phyloP scores from a whole-genome alignment of 2,329 filamentous ascomycete genomes.

The Cercospora sp. region DNA sequence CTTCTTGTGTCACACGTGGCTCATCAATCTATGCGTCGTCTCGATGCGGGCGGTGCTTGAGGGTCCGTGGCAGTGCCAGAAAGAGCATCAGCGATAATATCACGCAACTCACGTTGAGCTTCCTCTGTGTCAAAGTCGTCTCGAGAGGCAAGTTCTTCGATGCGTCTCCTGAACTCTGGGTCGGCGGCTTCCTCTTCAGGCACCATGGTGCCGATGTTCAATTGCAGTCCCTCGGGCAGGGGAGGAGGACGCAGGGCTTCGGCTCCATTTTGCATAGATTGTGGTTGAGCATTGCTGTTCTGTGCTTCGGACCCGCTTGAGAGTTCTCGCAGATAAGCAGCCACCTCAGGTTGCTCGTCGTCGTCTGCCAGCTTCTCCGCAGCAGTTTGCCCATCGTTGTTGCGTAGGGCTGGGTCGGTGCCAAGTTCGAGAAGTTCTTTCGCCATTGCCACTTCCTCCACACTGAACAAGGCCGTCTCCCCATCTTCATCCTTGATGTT shows the following conservation, averaged over 20 bases:
- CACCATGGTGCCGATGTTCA: slow-evolving; percentile 74
- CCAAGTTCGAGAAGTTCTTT: slow-evolving; percentile 76
- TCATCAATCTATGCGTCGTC: slow-evolving; percentile 25
- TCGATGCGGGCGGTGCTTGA: slow-evolving; percentile 35
- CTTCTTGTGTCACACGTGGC: neutral
- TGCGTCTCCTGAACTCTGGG: slow-evolving; percentile 77
- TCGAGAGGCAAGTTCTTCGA: slow-evolving; percentile 82
- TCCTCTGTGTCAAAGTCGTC: slow-evolving; percentile 80
- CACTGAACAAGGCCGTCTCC: slow-evolving; percentile 93
- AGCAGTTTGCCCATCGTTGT: slow-evolving; percentile 76
- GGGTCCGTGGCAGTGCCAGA: slow-evolving; percentile 59
- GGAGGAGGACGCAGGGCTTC: slow-evolving; percentile 54
- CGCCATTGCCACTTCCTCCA: slow-evolving; percentile 77
- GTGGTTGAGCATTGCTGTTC: neutral
- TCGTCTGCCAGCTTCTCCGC: slow-evolving; percentile 77
- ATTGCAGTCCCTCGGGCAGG: slow-evolving; percentile 71
- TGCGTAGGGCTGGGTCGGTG: slow-evolving; percentile 64
- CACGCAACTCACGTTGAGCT: slow-evolving; percentile 75
- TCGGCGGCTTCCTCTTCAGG: slow-evolving; percentile 65
- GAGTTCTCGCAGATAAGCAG: slow-evolving; percentile 63
- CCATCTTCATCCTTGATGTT: slow-evolving; percentile 86
- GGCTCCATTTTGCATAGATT: slow-evolving; percentile 23
- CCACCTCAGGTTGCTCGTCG: slow-evolving; percentile 73
- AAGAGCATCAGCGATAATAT: slow-evolving; percentile 78
- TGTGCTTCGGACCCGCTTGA: slow-evolving; percentile 4